phyloP scores from a whole-genome alignment of 2,329 filamentous ascomycete species.

The Pseudogymnoascus sp. region DNA sequence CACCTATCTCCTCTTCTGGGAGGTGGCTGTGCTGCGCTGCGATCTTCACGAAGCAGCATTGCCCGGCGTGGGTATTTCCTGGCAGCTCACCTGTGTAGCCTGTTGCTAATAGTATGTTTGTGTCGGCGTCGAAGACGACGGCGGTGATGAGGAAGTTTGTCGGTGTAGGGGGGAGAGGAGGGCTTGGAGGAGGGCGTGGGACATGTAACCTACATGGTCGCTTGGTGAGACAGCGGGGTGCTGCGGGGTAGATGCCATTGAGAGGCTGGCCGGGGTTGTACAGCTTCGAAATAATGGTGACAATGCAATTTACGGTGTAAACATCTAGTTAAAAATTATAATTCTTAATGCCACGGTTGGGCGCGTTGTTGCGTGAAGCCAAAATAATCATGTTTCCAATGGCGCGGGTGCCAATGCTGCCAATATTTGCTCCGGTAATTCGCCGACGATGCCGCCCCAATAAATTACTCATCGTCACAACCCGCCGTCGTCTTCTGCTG shows the following conservation, averaged over 20 bases:
- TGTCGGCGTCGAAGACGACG: slow-evolving; percentile 56
- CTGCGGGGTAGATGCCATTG: neutral
- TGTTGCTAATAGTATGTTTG: slow-evolving; percentile 57
- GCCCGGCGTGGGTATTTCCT: slow-evolving; percentile 94
- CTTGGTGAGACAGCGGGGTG: neutral
- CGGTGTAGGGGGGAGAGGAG: slow-evolving; percentile 73
- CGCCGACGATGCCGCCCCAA: neutral
- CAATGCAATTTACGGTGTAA: neutral
- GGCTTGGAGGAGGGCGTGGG: slow-evolving; percentile 41
- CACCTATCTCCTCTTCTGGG: slow-evolving; percentile 45
- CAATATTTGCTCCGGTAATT: slow-evolving; percentile 2
- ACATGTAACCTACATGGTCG: neutral
- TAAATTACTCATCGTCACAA: neutral
- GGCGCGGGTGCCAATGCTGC: slow-evolving; percentile 2
- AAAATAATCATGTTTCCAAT: neutral
- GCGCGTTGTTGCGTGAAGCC: neutral
- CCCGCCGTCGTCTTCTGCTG: neutral
- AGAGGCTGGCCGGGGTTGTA: neutral
- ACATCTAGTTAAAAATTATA: neutral
- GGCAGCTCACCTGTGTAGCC: slow-evolving; percentile 86
- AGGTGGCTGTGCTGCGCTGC: slow-evolving; percentile 39
- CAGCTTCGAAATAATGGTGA: neutral
- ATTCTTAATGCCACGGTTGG: neutral
- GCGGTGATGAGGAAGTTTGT: slow-evolving; percentile 94
- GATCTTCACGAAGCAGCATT: slow-evolving; percentile 78